Base-by-base conservation (phyloP, 1,284 basidiomycete genomes). In the Boletus semigastroideus region DNA sequence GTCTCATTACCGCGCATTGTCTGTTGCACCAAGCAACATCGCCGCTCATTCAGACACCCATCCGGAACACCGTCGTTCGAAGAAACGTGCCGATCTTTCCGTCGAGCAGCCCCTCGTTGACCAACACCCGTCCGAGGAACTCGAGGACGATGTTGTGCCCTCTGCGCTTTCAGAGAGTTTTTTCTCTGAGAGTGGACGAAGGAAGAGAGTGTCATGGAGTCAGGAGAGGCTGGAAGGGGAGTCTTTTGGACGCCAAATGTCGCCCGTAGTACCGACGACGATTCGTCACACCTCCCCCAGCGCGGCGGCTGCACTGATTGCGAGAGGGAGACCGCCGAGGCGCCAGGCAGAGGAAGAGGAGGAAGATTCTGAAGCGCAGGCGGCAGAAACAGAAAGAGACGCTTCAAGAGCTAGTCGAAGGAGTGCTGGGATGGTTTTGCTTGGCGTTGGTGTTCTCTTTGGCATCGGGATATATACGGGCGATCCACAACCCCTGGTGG, bases 351-450 rank as follows among this genome's bases (percentile, higher is more conserved):
- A 55, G n/a, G 53, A 46, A 17, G 17, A 71, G 6, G 60, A 50
- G 14, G 54, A 56, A 19, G 52, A 46, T 19, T 1, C 34, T 14
- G 55, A 54, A 9, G 71, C 66, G 34, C 61, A 63, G 8, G 60
- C 63, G 48, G 66, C 68, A 55, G 54, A 54, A 59, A 60, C 57
- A 37, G 59, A 53, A 19, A 63, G 75, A 42, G 70, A 74, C 33
- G 74, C 73, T 53, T 86, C 87, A 4, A 76, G 81, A 51, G 80
- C 83, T 3, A 83, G 80, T 58, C 77, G 79, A 48, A 79, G 81
- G 51, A 79, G 83, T 37, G 82, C 84, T 16, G 80, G 79, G 2
- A 82, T 92, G 74, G 80, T 92, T 19, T 87, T 92, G 59, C 71
- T 92, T 41, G 79, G 85, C 14, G 74, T 78, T 8, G 89, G 87